Evolutionary conservation across 495 filamentous ascomycete species (phyloP), one percentile per base, ranked within the genome.

Genomic region (Penicillium mononematosum): DNA sequence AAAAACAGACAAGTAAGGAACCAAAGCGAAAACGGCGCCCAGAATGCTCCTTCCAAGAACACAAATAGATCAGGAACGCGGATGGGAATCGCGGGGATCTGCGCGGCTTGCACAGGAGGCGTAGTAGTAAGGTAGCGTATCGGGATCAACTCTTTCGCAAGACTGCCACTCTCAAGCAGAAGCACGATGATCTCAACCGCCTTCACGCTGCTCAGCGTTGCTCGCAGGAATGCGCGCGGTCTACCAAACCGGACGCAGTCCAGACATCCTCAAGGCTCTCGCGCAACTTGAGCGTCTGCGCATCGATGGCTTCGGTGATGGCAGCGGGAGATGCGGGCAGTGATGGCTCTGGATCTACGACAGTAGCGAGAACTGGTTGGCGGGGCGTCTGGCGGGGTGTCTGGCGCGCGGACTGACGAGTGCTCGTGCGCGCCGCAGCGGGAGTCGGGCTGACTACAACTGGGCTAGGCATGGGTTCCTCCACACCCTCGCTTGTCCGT

Each of bases 301-400:
- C 82, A 68, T 97, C 92, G 60, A 96, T 90, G 6, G 53, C 85
- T 59, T 91, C 82, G n/a, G 87, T 89, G 46, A 98, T 85, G 46
- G 89, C 82, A 19, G 90, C 86, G 0, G 93, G 93, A 0, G 91
- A 94, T 1, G 92, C 86, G 4, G 94, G 93, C 32, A 96, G 78
- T 4, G 53, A 45, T 27, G 38, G 56, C 50, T 53, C 50, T 16
- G 47, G 29, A 4, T 50, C 49, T 29, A 60, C 63, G 50, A 72
- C 16, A 12, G 24, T 19, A 6, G 51, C 16, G 24, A 34, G 32
- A 17, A 20, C 14, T 45, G 77, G 76, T 4, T 75, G 60, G 32
- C 61, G 44, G 9, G 22, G 68, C 49, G 47, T 68, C 25, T 61
- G 54, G 55, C 59, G 27, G 32, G 43, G 68, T 47, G 47, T 69